phyloP scores from a whole-genome alignment of 2,329 filamentous ascomycete species.

The Aureobasidium mangrovei region DNA sequence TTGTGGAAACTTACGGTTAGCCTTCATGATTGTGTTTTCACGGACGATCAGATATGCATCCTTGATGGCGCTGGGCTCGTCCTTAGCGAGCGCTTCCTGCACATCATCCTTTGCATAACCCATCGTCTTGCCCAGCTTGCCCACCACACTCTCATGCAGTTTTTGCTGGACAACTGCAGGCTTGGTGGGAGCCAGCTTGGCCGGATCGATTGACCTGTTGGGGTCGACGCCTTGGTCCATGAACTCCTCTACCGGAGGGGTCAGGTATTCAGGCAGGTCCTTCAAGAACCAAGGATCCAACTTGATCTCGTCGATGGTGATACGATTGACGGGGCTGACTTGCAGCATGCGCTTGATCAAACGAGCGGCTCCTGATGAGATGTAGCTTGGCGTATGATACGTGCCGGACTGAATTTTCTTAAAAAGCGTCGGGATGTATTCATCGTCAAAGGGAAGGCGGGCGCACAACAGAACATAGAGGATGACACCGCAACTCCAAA shows the following conservation, averaged over 20 bases:
- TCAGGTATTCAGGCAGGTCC: constrained; percentile 77
- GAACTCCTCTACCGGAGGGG: constrained; percentile 83
- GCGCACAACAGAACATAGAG: constrained; percentile 58
- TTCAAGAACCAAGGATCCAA: constrained; percentile 90
- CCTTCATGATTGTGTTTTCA: constrained; percentile 95
- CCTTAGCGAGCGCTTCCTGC: constrained; percentile 80
- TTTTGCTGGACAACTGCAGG: constrained; percentile 74
- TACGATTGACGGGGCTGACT: constrained; percentile 87
- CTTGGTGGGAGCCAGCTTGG: constrained; percentile 70
- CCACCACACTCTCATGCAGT: constrained; percentile 83
- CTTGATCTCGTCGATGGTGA: constrained; percentile 88
- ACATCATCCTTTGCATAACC: constrained; percentile 93
- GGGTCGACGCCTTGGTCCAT: constrained; percentile 89
- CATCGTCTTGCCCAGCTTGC: constrained; percentile 96
- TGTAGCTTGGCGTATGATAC: constrained; percentile 86
- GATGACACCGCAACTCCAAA: constrained; percentile 77
- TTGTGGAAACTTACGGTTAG: constrained; percentile 59
- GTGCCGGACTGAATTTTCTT: constrained; percentile 94
- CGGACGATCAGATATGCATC: constrained; percentile 97
- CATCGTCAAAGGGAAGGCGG: constrained; percentile 86
- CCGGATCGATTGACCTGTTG: constrained; percentile 79
- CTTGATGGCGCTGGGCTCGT: constrained; percentile 96
- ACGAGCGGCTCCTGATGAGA: constrained; percentile 70
- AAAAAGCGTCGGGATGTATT: constrained; percentile 94
- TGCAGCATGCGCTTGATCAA: constrained; percentile 91